Conservation (phyloP, 768 basidiomycete genomes). For the Paxillus rubicundulus region DNA sequence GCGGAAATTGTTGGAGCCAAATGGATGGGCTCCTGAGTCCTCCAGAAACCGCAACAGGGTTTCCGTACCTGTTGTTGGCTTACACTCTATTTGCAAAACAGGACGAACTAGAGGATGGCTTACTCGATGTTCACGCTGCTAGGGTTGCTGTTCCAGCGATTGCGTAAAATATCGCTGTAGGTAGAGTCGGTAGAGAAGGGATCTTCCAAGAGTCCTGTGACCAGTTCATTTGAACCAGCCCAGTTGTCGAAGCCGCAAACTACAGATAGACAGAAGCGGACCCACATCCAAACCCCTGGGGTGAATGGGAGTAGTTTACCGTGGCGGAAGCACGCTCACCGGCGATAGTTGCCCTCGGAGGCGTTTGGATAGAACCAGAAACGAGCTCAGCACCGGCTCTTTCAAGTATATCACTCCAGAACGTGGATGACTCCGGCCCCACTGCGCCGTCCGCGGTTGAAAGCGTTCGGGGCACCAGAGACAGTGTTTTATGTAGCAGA, state of each 20-base stretch:
- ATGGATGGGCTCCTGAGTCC: slow-evolving; percentile 45
- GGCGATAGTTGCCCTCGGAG: slow-evolving; percentile 43
- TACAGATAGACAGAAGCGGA: slow-evolving; percentile 23
- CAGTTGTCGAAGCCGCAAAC: slow-evolving; percentile 58
- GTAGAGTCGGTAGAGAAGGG: slow-evolving; percentile 57
- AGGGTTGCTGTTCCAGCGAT: slow-evolving; percentile 46
- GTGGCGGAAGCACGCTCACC: slow-evolving; percentile 37
- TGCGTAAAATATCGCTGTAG: slow-evolving; percentile 41
- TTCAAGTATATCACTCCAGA: slow-evolving; percentile 49
- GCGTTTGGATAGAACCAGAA: slow-evolving; percentile 31
- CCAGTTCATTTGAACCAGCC: slow-evolving; percentile 54
- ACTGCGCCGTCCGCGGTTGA: slow-evolving; percentile 18
- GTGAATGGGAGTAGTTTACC: slow-evolving; percentile 1
- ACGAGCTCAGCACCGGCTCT: slow-evolving; percentile 29
- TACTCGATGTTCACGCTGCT: slow-evolving; percentile 26
- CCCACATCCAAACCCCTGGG: neutral
- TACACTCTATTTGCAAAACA: neutral
- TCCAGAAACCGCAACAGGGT: slow-evolving; percentile 16
- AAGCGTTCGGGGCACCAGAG: slow-evolving; percentile 46
- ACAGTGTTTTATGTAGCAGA: slow-evolving; percentile 47
- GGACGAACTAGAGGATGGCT: slow-evolving; percentile 5
- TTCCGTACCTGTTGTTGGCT: slow-evolving; percentile 19
- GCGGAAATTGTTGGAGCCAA: slow-evolving; percentile 55
- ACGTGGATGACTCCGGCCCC: slow-evolving; percentile 33
- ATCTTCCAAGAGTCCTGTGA: slow-evolving; percentile 69